phyloP scores from a whole-genome alignment of 2,329 filamentous ascomycete species.

The Cladosporium oxysporum region DNA sequence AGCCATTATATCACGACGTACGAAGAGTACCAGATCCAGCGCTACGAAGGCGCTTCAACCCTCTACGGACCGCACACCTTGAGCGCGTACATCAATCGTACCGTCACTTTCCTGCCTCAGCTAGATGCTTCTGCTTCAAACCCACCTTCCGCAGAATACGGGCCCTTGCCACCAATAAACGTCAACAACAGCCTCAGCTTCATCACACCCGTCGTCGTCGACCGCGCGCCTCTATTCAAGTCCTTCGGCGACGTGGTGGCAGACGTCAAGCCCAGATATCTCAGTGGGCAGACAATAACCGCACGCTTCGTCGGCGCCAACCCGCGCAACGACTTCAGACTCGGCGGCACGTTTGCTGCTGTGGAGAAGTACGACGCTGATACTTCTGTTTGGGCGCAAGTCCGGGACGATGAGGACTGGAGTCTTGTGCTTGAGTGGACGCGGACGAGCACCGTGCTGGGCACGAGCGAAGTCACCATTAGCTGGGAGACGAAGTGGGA shows the following conservation, averaged over 20 bases:
- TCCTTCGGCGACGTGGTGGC: conserved; percentile 68
- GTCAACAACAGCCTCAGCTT: conserved; percentile 74
- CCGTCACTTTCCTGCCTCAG: conserved; percentile 69
- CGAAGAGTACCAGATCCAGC: conserved; percentile 80
- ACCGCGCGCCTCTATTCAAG: conserved; percentile 65
- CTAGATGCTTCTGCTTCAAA: conserved; percentile 51
- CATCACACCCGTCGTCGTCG: conserved; percentile 76
- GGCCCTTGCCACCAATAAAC: conserved; percentile 75
- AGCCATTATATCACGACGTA: conserved; percentile 77
- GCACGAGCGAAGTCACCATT: conserved; percentile 75
- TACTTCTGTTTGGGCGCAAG: conserved; percentile 59
- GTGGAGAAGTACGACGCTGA: conserved; percentile 64
- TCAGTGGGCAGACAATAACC: conserved; percentile 61
- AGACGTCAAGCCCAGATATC: conserved; percentile 53
- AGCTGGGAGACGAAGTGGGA: conserved; percentile 72
- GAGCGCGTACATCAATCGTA: conserved; percentile 84
- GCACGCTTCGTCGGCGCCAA: conserved; percentile 83
- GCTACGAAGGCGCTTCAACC: conserved; percentile 94
- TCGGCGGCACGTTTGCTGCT: conserved; percentile 74
- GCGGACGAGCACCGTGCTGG: conserved; percentile 67
- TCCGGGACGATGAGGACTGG: conserved; percentile 80
- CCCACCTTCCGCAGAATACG: conserved; percentile 42
- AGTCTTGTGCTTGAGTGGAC: conserved; percentile 78
- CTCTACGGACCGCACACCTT: conserved; percentile 82
- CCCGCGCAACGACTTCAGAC: conserved; percentile 80